These are phyloP conservation scores for Endotrypanum monterogeii DNA, from an alignment of 208 protist species.

Conservation along the genomic window DNA sequence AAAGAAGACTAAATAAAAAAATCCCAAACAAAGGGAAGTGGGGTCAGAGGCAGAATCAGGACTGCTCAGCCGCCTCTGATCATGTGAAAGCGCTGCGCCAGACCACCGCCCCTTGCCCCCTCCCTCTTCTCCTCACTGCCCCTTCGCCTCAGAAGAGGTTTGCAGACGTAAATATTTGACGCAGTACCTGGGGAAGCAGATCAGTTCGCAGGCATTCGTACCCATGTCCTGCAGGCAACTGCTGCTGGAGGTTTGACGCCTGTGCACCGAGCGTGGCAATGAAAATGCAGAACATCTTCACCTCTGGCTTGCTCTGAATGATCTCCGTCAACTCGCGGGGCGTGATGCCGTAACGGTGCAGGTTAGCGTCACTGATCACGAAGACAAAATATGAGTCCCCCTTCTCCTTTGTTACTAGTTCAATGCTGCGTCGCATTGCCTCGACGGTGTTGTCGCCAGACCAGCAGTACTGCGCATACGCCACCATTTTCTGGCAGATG, in stretches of 20 bases:
- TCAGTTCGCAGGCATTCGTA: conserved; percentile 91
- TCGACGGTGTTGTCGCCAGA: conserved; percentile 92
- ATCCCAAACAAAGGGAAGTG: not conserved
- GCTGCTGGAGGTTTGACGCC: conserved; percentile 67
- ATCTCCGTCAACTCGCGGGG: conserved; percentile 71
- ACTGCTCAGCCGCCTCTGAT: no score
- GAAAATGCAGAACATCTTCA: conserved; percentile 92
- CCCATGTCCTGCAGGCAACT: conserved; percentile 81
- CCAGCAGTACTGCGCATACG: conserved; percentile 95
- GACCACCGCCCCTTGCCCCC: no score
- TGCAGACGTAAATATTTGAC: conserved; percentile 85
- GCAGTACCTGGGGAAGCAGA: conserved; percentile 83
- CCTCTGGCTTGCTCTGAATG: conserved; percentile 69
- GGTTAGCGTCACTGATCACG: conserved; percentile 94
- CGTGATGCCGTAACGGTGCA: conserved; percentile 91
- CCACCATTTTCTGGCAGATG: conserved; percentile 89
- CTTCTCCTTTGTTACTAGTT: conserved; percentile 72
- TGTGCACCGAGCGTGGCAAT: conserved; percentile 87
- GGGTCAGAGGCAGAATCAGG: not conserved
- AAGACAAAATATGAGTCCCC: conserved; percentile 94
- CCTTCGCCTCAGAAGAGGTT: conserved; percentile 52
- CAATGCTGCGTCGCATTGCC: conserved; percentile 78
- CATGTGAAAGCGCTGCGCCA: no score
- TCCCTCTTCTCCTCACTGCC: not conserved
- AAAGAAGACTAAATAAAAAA: no score